Base-by-base conservation (phyloP, 257 asterid species). In the Lycium barbarum region DNA sequence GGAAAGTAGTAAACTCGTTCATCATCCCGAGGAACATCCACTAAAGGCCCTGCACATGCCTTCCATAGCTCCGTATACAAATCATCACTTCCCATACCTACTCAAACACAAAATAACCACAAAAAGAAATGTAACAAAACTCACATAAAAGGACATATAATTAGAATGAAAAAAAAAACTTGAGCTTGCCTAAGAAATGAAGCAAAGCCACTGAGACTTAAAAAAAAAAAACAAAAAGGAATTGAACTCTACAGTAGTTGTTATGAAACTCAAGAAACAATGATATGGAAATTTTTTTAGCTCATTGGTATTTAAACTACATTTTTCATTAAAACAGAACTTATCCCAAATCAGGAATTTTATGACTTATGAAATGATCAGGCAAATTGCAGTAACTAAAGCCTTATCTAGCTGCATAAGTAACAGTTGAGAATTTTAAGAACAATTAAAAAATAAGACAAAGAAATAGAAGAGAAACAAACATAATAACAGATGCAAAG, bases 21-120 rank as follows among this genome's bases (percentile, higher is more conserved):
- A 63, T 87, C 87, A 82, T 68, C 22, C 76, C 91, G 83, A 84
- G 95, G 98, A 87, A 95, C 86, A 87, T 93, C 95, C 62, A 93
- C 97, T 87, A 93, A 86, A 81, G 97, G 95, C 17, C 98, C 98
- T 3, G 98, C 98, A 87, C 98, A 95, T 54, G 97, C 95, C 89
- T 88, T 95, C 98, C 98, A 95, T 26, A 95, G 90, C 85, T 91
- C 95, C 66, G 84, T 86, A 85, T 91, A 91, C 86, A 95, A 81
- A 79, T 84, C 86, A 84, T 88, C 89, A 26, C 82, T 83, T 73
- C 12, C 89, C 35, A 73, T 76, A 82, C 91, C 93, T 87, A 88
- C 83, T 26, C 88, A 86, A 86, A 86, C 17, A 59, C 59, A 22
- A 33, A 81, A 4, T 49, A 85, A 87, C 49, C 82, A 72, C 15